phyloP scores from a whole-genome alignment of 1,284 basidiomycete genomes.

The Porodaedalea pini region DNA sequence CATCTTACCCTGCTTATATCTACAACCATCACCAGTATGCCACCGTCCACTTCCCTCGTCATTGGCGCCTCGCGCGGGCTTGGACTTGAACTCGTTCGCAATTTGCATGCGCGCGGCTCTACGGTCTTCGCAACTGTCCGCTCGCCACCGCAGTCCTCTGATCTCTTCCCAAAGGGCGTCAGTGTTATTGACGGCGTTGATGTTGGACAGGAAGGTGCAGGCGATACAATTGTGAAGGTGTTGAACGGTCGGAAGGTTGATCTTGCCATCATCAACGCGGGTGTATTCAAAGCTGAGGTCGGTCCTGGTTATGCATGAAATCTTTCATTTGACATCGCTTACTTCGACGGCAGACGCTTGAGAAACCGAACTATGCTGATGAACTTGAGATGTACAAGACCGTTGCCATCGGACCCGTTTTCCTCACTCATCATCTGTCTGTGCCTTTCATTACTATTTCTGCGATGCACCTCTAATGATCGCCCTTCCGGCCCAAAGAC shows the following conservation, averaged over 20 bases:
- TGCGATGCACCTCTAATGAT: neutral
- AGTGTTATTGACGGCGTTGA: conserved; percentile 38
- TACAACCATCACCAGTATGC: neutral
- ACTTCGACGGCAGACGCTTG: conserved; percentile 36
- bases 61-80: conserved; percentile 44
- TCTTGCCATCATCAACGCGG: conserved; percentile 38
- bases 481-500: neutral
- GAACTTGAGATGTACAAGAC: conserved; percentile 44
- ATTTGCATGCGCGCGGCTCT: conserved; percentile 26
- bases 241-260: conserved; percentile 34
- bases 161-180: conserved; percentile 31
- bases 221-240: conserved; percentile 33
- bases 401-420: conserved; percentile 41
- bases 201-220: conserved; percentile 33
- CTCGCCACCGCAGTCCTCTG: conserved; percentile 18
- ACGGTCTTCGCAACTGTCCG: conserved; percentile 41
- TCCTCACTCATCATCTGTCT: conserved; percentile 34
- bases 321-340: neutral
- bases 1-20: no score
- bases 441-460: conserved; percentile 22
- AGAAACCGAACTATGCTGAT: conserved; percentile 36
- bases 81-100: conserved; percentile 38
- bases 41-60: conserved; percentile 30
- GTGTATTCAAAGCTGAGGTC: conserved; percentile 40
- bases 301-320: conserved; percentile 9